A percentile compares a stretch with the other conserved stretches of the same genome.
phyloP scores from a whole-genome alignment of 73 alveolate species.

The Tetrahymena thermophila region DNA sequence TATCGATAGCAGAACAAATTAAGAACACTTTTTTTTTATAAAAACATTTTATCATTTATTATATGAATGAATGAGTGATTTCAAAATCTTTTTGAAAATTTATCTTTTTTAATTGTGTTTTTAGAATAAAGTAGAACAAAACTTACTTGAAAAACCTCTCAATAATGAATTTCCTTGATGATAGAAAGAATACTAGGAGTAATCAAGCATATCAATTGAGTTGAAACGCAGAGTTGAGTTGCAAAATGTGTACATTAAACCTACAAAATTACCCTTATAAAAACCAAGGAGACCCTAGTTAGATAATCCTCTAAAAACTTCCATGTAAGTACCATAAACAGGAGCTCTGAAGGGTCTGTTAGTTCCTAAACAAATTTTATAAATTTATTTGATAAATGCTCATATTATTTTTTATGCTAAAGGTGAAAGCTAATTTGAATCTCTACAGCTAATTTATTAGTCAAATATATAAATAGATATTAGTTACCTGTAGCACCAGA shows the following conservation, averaged over 20 bases:
- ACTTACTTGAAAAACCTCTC: background rate
- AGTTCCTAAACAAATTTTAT: conserved; percentile 18
- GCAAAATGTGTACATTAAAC: conserved; percentile 27
- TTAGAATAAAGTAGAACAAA: background rate
- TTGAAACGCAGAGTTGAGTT: background rate
- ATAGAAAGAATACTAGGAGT: background rate
- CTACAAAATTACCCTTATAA: conserved; percentile 53
- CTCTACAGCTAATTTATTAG: no score
- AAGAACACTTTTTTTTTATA: background rate
- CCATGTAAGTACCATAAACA: conserved; percentile 45
- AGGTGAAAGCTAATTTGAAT: no score
- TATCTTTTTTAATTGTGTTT: background rate
- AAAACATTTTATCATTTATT: background rate
- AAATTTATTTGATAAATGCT: background rate
- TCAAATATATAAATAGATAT: no score
- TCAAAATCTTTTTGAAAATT: conserved; percentile 2
- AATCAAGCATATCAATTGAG: background rate
- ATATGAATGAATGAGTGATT: background rate
- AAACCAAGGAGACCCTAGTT: conserved; percentile 63
- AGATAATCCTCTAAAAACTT: conserved; percentile 45
- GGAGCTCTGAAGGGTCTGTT: conserved; percentile 67
- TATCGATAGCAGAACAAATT: conserved; percentile 24
- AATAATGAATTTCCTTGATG: background rate
- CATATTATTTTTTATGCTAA: no score
- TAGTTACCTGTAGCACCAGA: conserved; percentile 13